Conservation (phyloP, 2,329 filamentous ascomycete species). For the Ascochyta koolunga region DNA sequence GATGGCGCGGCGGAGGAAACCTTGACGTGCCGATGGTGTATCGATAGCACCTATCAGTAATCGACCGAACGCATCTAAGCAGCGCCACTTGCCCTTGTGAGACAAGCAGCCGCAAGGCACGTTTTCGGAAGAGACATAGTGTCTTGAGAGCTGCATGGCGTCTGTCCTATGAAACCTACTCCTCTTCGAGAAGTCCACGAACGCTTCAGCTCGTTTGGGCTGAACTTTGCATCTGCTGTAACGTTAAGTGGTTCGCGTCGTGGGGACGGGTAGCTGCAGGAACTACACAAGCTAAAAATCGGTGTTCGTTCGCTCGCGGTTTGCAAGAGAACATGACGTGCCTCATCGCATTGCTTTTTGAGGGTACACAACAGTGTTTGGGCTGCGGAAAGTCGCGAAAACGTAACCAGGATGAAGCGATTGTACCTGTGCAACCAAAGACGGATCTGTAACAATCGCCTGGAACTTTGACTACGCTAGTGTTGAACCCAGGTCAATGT, state of each 20-base stretch:
- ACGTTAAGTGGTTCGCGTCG: constrained; percentile 1
- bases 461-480: constrained; percentile 1
- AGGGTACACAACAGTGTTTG: constrained; percentile 24
- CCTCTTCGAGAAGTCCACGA: constrained; percentile 5
- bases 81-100: constrained; percentile 10
- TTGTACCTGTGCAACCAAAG: constrained; percentile 25
- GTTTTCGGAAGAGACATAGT: constrained; percentile 17
- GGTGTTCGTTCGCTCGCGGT: constrained; percentile 16
- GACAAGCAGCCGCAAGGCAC: constrained; percentile 22
- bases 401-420: constrained; percentile 22
- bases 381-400: constrained; percentile 21
- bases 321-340: constrained; percentile 3
- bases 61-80: constrained; percentile 7
- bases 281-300: constrained; percentile 12
- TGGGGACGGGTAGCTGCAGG: constrained; percentile 5
- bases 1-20: constrained; percentile 20
- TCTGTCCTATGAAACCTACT: constrained; percentile 14
- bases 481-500: neutral
- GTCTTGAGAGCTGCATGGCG: constrained; percentile 12
- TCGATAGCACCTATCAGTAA: constrained; percentile 24
- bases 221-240: constrained; percentile 4
- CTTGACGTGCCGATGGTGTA: constrained; percentile 26
- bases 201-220: neutral
- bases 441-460: constrained; percentile 19
- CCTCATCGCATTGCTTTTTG: constrained; percentile 1